Evolutionary conservation across 164 flowering plant genomes (phyloP).

Genomic region (Brasenia schreberi): DNA sequence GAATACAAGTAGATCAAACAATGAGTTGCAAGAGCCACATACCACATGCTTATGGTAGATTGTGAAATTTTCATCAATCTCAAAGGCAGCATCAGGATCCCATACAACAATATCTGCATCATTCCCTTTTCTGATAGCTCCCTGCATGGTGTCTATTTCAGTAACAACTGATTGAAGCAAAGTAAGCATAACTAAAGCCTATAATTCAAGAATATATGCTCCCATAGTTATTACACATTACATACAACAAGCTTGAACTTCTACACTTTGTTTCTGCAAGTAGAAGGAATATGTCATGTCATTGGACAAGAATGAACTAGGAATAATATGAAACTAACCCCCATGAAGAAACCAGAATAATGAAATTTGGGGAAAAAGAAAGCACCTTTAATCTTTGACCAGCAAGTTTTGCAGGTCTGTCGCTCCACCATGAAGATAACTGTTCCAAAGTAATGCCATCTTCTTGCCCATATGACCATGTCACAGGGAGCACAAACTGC

Average conservation of each 20-base stretch:
- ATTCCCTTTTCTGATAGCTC: conserved; percentile 63
- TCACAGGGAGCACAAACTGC: conserved; percentile 96
- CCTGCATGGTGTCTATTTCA: conserved; percentile 30
- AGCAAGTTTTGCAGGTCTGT: conserved; percentile 87
- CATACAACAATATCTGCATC: conserved; percentile 95
- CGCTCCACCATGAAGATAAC: conserved; percentile 85
- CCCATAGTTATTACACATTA: too few species aligned
- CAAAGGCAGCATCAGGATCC: conserved; percentile 76
- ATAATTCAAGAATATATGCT: too few species aligned
- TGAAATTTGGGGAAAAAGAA: not conserved
- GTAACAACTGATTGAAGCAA: not conserved
- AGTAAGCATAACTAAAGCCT: not conserved
- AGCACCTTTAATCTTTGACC: conserved; percentile 61
- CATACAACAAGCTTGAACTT: too few species aligned
- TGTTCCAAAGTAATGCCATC: conserved; percentile 70
- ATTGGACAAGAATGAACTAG: too few species aligned
- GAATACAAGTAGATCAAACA: too few species aligned
- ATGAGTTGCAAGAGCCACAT: conserved; percentile 7
- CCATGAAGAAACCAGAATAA: too few species aligned
- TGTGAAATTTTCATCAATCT: conserved; percentile 41
- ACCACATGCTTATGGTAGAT: conserved; percentile 69
- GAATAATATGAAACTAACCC: too few species aligned
- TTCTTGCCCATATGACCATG: conserved; percentile 78
- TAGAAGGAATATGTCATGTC: too few species aligned
- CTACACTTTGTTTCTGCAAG: too few species aligned